Evolutionary conservation across 352 stramenopile species (phyloP).

Genomic region (Discostella stelligera): DNA sequence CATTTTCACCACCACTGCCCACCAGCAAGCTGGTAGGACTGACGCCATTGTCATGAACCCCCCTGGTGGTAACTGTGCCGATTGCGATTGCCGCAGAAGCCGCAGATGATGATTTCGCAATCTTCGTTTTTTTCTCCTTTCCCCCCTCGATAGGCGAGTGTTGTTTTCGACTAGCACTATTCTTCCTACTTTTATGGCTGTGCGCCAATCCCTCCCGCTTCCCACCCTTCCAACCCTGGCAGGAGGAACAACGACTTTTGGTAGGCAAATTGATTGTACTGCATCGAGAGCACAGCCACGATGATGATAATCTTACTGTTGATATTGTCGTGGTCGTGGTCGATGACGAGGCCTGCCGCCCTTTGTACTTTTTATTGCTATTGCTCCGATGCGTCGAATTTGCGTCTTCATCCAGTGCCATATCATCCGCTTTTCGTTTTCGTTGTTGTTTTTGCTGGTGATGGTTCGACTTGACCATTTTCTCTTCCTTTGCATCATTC

Average conservation of each 20-base stretch:
- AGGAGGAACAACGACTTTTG: slow-evolving; percentile 1
- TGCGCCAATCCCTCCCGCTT: not conserved
- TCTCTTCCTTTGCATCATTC: slow-evolving; percentile 1
- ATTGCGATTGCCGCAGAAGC: not conserved
- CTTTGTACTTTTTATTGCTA: not conserved
- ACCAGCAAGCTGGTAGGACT: too few relatives aligned
- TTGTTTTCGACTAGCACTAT: not conserved
- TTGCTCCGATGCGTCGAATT: not conserved
- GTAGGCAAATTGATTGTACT: not conserved
- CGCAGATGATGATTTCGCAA: not conserved
- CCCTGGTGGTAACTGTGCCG: not conserved
- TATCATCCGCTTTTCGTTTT: not conserved
- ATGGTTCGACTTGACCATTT: not conserved
- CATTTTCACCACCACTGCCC: not conserved
- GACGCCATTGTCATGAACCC: not conserved
- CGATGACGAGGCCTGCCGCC: not conserved
- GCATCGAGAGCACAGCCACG: slow-evolving; percentile 7
- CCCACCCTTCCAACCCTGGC: slow-evolving; percentile 8
- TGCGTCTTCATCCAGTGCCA: not conserved
- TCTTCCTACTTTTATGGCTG: not conserved
- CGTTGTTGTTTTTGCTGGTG: not conserved
- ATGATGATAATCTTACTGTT: not conserved
- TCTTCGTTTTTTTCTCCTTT: not conserved
- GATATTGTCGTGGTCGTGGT: not conserved
- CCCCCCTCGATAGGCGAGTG: not conserved